Evolutionary conservation across 768 basidiomycete species (phyloP).

Genomic region (Kwoniella sp.): DNA sequence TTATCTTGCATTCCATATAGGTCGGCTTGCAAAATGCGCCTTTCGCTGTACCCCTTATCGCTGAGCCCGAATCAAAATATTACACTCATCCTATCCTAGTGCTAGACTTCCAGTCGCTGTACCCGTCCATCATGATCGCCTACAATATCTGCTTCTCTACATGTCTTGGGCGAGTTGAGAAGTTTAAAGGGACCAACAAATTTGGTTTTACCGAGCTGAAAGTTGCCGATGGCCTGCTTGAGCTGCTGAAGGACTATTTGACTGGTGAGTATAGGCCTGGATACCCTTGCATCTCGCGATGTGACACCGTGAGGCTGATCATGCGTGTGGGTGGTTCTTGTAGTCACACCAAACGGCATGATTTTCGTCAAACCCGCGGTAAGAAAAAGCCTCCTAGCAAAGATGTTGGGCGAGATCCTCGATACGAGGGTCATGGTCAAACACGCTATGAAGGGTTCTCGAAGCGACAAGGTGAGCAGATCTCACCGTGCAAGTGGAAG

Average conservation of each 20-base stretch:
- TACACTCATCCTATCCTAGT: slow-evolving; percentile 91
- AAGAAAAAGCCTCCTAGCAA: slow-evolving; percentile 78
- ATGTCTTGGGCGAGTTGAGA: slow-evolving; percentile 81
- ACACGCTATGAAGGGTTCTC: slow-evolving; percentile 84
- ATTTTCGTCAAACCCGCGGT: slow-evolving; percentile 86
- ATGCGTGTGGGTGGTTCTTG: neutral
- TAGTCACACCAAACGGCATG: slow-evolving; percentile 94
- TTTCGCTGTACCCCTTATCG: slow-evolving; percentile 85
- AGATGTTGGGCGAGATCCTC: slow-evolving; percentile 89
- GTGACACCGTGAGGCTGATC: no score
- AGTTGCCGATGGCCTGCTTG: slow-evolving; percentile 68
- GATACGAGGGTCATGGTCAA: slow-evolving; percentile 98
- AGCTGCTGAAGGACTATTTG: slow-evolving; percentile 73
- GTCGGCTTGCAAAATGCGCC: slow-evolving; percentile 95
- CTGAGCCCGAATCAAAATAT: slow-evolving; percentile 91
- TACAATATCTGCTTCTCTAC: slow-evolving; percentile 90
- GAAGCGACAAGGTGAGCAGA: slow-evolving; percentile 68
- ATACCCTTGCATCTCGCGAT: no score
- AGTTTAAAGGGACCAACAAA: slow-evolving; percentile 85
- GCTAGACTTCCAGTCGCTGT: slow-evolving; percentile 93
- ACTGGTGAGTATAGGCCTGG: slow-evolving; percentile 69
- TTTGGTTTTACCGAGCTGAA: slow-evolving; percentile 78
- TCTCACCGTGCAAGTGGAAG: no score
- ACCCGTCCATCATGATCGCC: slow-evolving; percentile 97
- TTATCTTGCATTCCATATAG: slow-evolving; percentile 58